Percentiles rank a stretch among this genome's conserved stretches.
These are phyloP conservation scores for Rutstroemia sp. DNA, from an alignment of 2,329 filamentous ascomycete genomes.

Conservation along the genomic window DNA sequence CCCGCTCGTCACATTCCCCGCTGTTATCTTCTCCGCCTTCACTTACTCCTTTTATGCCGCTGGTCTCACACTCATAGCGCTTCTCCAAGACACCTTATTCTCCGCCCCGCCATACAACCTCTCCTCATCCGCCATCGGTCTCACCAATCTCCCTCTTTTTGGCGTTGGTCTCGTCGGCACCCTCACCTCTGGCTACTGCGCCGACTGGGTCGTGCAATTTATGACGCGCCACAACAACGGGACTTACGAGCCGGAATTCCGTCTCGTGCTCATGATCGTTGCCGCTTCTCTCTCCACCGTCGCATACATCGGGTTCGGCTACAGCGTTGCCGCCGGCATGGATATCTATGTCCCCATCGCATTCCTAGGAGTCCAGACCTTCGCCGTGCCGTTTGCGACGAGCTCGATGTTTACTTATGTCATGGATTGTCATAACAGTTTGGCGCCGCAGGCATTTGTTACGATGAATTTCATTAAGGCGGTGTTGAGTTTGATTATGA, in stretches of 20 bases:
- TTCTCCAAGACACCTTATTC: conserved; percentile 20
- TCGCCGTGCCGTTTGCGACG: conserved; percentile 33
- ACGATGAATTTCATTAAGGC: conserved; percentile 36
- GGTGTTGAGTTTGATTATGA: conserved; percentile 29
- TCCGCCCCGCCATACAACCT: conserved; percentile 19
- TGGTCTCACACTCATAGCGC: conserved; percentile 21
- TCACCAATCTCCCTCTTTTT: conserved; percentile 18
- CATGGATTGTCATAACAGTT: conserved; percentile 34
- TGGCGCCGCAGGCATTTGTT: conserved; percentile 35
- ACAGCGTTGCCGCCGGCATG: conserved; percentile 28
- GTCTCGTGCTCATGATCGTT: conserved; percentile 34
- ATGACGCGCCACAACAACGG: conserved; percentile 42
- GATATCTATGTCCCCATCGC: conserved; percentile 26
- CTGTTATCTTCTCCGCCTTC: conserved; percentile 30
- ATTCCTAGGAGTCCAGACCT: conserved; percentile 32
- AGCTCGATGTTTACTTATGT: conserved; percentile 34
- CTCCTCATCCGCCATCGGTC: conserved; percentile 16
- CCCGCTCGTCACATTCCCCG: conserved; percentile 43
- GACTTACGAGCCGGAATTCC: conserved; percentile 47
- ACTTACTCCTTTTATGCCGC: conserved; percentile 21
- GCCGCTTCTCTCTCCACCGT: conserved; percentile 28
- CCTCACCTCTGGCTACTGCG: conserved; percentile 29
- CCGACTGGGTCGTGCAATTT: conserved; percentile 34
- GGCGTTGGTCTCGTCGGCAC: conserved; percentile 29
- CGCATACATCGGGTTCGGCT: conserved; percentile 36